These are phyloP conservation scores for Exophiala bonariae DNA, from an alignment of 2,329 filamentous ascomycete species.

Conservation along the genomic window DNA sequence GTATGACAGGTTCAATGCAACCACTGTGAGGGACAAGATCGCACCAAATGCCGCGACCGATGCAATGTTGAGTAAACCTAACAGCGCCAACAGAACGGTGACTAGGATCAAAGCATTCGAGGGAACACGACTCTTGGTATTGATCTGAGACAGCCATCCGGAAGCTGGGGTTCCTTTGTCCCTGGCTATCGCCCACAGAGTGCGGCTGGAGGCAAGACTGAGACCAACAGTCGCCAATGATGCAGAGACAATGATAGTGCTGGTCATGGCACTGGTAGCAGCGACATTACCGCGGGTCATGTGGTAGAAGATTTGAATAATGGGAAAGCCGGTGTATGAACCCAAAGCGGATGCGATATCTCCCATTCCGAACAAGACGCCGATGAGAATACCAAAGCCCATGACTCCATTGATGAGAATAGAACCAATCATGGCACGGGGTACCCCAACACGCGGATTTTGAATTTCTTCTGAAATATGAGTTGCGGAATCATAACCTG, in stretches of 20 bases:
- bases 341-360: conserved; percentile 40
- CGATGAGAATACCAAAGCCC: conserved; percentile 48
- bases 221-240: too few relatives aligned
- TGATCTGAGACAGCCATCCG: too few relatives aligned
- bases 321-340: conserved; percentile 47
- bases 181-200: too few relatives aligned
- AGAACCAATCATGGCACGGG: conserved; percentile 48
- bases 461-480: conserved; percentile 49
- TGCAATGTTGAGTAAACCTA: conserved; percentile 38
- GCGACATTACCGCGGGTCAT: conserved; percentile 40
- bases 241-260: too few relatives aligned
- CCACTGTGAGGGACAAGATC: conserved; percentile 37
- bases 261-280: conserved; percentile 45
- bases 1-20: conserved; percentile 39
- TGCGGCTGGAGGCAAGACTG: too few relatives aligned
- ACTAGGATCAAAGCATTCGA: too few relatives aligned
- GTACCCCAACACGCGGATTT: conserved; percentile 48
- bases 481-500: conserved; percentile 4
- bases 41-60: conserved; percentile 39
- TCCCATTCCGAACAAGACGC: conserved; percentile 44
- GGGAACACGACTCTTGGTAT: too few relatives aligned
- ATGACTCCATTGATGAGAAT: conserved; percentile 49
- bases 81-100: conserved; percentile 11
- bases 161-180: too few relatives aligned
- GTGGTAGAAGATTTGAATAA: conserved; percentile 51